Percentiles rank a stretch among this genome's conserved stretches.
Conservation (phyloP, 768 basidiomycete species). For the Cubamyces sp. region DNA sequence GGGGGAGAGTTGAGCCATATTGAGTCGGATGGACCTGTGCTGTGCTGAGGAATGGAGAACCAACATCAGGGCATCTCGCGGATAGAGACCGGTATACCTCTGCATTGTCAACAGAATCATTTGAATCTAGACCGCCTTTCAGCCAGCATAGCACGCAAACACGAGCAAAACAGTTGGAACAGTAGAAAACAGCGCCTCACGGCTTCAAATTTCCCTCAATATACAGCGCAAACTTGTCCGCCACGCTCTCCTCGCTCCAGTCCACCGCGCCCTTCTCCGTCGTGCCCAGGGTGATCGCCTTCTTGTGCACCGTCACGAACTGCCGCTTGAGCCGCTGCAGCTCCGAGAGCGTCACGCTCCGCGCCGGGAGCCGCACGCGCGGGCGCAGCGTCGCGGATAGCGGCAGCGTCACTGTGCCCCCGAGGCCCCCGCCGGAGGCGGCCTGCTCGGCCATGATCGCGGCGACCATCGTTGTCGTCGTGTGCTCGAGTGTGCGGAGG, state of each 20-base stretch:
- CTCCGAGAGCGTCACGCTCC: slow-evolving; percentile 81
- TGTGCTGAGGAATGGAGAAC: not conserved
- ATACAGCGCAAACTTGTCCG: slow-evolving; percentile 70
- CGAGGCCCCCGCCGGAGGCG: slow-evolving; percentile 51
- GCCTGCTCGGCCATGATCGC: slow-evolving; percentile 69
- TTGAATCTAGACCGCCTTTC: too few species aligned
- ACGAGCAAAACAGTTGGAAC: too few species aligned
- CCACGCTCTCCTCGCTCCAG: slow-evolving; percentile 75
- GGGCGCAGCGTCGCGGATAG: slow-evolving; percentile 47
- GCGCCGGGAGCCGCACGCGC: slow-evolving; percentile 65
- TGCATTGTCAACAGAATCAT: not conserved
- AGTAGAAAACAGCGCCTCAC: slow-evolving; percentile 29
- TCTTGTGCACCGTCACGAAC: slow-evolving; percentile 88
- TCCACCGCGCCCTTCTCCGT: slow-evolving; percentile 77
- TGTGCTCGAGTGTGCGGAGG: slow-evolving; percentile 82
- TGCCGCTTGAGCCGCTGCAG: slow-evolving; percentile 90
- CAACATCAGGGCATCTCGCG: too few species aligned
- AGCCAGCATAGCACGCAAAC: too few species aligned
- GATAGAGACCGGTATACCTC: too few species aligned
- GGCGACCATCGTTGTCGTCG: slow-evolving; percentile 70
- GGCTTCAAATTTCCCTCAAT: slow-evolving; percentile 69
- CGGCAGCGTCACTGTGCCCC: slow-evolving; percentile 55
- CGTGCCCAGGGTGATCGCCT: slow-evolving; percentile 82
- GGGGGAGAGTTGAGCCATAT: not conserved
- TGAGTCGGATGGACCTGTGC: not conserved